Evolutionary conservation across 805 yeast genomes (phyloP).

Genomic region (Candida morakotiae): DNA sequence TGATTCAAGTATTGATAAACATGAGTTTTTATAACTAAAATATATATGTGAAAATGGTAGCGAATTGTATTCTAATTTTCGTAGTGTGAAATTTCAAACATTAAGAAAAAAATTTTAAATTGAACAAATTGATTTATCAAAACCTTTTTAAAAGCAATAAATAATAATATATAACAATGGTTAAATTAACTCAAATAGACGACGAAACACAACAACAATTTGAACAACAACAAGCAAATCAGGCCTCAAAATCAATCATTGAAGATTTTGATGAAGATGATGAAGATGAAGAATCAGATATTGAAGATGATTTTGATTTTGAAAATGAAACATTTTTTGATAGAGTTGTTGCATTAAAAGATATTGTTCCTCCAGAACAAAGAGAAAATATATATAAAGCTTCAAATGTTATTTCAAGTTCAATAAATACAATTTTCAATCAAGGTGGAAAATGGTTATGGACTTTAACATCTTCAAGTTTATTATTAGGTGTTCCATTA

Average conservation of each 20-base stretch:
- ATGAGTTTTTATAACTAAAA: neutral
- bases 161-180: constrained; percentile 46
- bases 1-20: neutral
- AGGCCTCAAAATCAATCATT: constrained; percentile 9
- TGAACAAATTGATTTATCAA: neutral
- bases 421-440: constrained; percentile 41
- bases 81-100: neutral
- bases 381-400: constrained; percentile 48
- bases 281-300: constrained; percentile 47
- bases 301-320: constrained; percentile 67
- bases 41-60: neutral
- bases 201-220: constrained; percentile 44
- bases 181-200: constrained; percentile 68
- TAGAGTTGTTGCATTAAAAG: constrained; percentile 87
- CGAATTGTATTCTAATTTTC: neutral
- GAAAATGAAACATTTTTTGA: constrained; percentile 82
- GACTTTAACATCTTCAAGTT: constrained; percentile 77
- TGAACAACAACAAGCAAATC: constrained; percentile 30
- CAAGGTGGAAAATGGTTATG: constrained; percentile 78
- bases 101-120: neutral
- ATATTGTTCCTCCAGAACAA: constrained; percentile 84
- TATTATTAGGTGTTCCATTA: constrained; percentile 89
- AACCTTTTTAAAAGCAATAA: neutral
- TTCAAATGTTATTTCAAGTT: constrained; percentile 18
- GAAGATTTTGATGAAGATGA: constrained; percentile 33